Evolutionary conservation across 768 basidiomycete genomes (phyloP), one percentile per base, ranked within the genome.

Genomic region (Leccinellum rugosiceps): DNA sequence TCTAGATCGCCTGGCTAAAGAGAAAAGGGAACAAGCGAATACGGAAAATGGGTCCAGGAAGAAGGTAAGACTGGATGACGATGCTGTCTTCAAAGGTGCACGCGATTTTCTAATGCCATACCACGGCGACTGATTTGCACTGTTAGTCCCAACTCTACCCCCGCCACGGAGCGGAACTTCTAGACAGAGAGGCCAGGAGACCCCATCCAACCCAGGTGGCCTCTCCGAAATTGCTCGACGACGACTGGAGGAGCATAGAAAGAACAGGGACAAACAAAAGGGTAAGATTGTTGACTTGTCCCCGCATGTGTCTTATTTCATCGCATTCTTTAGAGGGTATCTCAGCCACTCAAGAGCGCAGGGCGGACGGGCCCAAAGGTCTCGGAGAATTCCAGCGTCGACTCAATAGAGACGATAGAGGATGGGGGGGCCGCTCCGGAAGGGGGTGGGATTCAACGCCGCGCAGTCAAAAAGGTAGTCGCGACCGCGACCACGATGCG

Each of bases 381-480:
- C 77, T 97, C 1, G 92, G 90, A 11, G 94, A 97, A 59, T 98
- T 95, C 69, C 87, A 97, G 59, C 83, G 89, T n/a, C 83, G 96
- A n/a, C 82, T 85, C 15, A 98, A 98, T 71, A 83, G 90, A 50
- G 84, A 90, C 55, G 76, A 83, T 63, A 66, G 82, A 64, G 77
- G 81, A 52, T 78, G 78, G 78, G 71, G 72, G 30, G 72, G 73
- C 13, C 65, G 66, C 57, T 58, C 60, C 6, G 74, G 72, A 32
- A 71, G 70, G 6, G 75, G 65, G 4, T 87, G 83, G 86, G 83
- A 86, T 63, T 75, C 77, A 13, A 87, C 86, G 3, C 86, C 88
- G 17, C 83, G 80, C 32, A 81, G 80, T 26, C 79, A 82, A n/a
- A 80, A 81, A 34, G 72, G 74, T 35, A 71, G 75, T 17, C 69